phyloP scores from a whole-genome alignment of 306 rosid species.

The Betula pendula region DNA sequence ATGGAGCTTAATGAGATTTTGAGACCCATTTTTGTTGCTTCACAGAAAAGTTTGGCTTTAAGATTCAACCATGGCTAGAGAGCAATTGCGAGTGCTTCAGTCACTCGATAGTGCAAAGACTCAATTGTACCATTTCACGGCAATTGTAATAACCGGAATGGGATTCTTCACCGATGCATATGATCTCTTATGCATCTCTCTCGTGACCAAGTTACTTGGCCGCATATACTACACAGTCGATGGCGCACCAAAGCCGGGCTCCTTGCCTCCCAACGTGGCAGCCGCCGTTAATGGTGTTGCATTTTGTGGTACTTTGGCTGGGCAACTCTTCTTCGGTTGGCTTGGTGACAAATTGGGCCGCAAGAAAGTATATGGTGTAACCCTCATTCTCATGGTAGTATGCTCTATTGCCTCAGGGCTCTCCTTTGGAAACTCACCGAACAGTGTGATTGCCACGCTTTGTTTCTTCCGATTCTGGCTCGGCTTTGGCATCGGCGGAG shows the following conservation, averaged over 20 bases:
- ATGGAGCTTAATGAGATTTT: background rate
- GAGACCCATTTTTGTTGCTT: background rate
- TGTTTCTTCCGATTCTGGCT: constrained; percentile 37
- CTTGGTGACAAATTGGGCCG: constrained; percentile 34
- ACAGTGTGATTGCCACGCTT: constrained; percentile 16
- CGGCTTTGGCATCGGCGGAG: constrained; percentile 34
- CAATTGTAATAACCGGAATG: constrained; percentile 33
- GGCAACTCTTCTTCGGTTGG: constrained; percentile 36
- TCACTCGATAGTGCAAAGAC: constrained; percentile 23
- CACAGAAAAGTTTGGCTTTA: background rate
- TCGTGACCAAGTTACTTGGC: constrained; percentile 21
- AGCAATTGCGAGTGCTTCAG: constrained; percentile 1
- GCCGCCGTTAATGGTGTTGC: constrained; percentile 22
- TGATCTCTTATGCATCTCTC: constrained; percentile 27
- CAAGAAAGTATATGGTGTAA: constrained; percentile 21
- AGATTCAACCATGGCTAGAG: background rate
- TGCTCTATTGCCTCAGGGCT: constrained; percentile 26
- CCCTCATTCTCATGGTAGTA: constrained; percentile 27
- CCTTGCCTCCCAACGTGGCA: constrained; percentile 13
- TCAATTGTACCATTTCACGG: constrained; percentile 34
- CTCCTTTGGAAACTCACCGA: constrained; percentile 20
- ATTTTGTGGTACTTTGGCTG: constrained; percentile 27
- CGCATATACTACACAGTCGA: constrained; percentile 39
- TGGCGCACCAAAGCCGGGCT: background rate
- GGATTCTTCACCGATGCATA: constrained; percentile 36